Conservation (phyloP, 2,329 filamentous ascomycete genomes). For the Chaetomiaceae sp. region DNA sequence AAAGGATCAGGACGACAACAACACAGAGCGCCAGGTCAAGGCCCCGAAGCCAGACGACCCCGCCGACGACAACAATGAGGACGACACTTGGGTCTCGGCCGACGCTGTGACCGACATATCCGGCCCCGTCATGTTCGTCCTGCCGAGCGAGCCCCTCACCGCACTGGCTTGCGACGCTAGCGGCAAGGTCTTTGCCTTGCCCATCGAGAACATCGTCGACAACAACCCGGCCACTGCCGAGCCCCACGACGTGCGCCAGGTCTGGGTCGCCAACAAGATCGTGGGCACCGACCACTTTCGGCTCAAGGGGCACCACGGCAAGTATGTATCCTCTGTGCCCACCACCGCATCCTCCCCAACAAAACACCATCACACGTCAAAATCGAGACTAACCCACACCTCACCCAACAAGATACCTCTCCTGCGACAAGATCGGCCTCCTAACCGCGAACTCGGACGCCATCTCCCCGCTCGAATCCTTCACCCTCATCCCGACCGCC, state of each 20-base stretch:
- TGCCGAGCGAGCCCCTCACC: constrained; percentile 67
- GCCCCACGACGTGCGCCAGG: constrained; percentile 91
- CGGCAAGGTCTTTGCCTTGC: constrained; percentile 78
- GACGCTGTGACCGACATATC: constrained; percentile 68
- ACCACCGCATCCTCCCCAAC: neutral
- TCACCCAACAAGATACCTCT: constrained; percentile 60
- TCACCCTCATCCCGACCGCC: constrained; percentile 59
- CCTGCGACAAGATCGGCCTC: constrained; percentile 77
- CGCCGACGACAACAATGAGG: constrained; percentile 42
- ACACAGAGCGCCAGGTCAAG: constrained; percentile 32
- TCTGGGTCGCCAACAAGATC: constrained; percentile 85
- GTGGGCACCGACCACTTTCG: constrained; percentile 75
- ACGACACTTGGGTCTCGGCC: constrained; percentile 90
- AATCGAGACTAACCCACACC: neutral
- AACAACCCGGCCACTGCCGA: constrained; percentile 78
- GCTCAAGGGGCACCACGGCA: constrained; percentile 87
- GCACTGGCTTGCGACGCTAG: constrained; percentile 81
- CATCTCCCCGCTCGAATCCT: constrained; percentile 78
- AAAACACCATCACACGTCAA: no score
- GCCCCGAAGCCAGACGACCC: constrained; percentile 33
- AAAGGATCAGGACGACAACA: constrained; percentile 26
- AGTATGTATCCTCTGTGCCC: constrained; percentile 43
- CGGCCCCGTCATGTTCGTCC: constrained; percentile 76
- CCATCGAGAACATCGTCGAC: constrained; percentile 84
- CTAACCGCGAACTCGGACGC: constrained; percentile 75